A percentile compares a stretch with the other conserved stretches of the same genome.
Conservation (phyloP, 352 stramenopile genomes). For the Phytophthora sp. region DNA sequence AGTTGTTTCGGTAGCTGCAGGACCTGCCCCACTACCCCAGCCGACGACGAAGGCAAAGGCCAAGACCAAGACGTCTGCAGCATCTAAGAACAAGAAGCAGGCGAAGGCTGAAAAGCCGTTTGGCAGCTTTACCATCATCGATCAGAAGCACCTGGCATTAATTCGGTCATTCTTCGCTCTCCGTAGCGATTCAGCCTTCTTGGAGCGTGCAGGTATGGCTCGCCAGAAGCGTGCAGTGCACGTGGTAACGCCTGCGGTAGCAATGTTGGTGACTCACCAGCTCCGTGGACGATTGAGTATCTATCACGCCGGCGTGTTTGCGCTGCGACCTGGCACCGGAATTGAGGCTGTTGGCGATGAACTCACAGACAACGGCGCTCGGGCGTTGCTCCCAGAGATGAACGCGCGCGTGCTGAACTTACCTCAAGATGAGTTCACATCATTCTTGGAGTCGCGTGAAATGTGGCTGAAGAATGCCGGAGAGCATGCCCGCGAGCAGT, state of each 20-base stretch:
- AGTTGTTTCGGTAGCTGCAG: constrained; percentile 35
- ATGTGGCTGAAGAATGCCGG: constrained; percentile 84
- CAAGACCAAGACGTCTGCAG: constrained; percentile 22
- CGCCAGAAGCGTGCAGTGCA: constrained; percentile 72
- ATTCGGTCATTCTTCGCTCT: constrained; percentile 59
- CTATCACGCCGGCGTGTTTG: constrained; percentile 71
- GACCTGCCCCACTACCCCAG: constrained; percentile 34
- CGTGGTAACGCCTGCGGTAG: constrained; percentile 62
- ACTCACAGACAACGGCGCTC: constrained; percentile 72
- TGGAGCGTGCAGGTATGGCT: constrained; percentile 71
- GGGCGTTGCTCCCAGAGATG: constrained; percentile 60
- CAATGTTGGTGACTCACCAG: constrained; percentile 46
- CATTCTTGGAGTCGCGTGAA: constrained; percentile 67
- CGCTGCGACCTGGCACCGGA: constrained; percentile 37
- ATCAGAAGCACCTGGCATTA: constrained; percentile 41
- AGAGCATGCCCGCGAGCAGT: constrained; percentile 50
- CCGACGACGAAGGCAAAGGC: constrained; percentile 32
- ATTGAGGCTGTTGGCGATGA: constrained; percentile 45
- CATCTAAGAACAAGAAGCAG: constrained; percentile 55
- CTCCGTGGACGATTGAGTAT: constrained; percentile 56
- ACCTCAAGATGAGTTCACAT: constrained; percentile 69
- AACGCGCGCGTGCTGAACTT: constrained; percentile 57
- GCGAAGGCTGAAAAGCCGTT: constrained; percentile 67
- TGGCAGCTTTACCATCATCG: constrained; percentile 60
- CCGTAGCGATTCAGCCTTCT: constrained; percentile 40